Base-by-base conservation (phyloP, 2,329 filamentous ascomycete species). In the Tolypocladium amazonense region DNA sequence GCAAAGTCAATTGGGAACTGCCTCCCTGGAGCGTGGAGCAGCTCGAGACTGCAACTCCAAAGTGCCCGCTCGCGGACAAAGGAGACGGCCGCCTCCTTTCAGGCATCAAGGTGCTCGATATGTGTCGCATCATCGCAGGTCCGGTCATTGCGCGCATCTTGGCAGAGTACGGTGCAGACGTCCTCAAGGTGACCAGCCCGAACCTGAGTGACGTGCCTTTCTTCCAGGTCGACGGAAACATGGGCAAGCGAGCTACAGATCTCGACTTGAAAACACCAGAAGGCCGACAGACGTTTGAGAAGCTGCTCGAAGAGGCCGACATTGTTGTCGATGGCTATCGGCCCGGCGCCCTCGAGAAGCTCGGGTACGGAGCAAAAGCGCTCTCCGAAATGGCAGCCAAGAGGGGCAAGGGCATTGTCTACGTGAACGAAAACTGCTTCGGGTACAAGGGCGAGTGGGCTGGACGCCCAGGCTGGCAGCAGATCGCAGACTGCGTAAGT, bases 71-170 rank as follows among this genome's bases (percentile, higher is more conserved):
- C 57, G 60, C 68, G 14, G 50, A 59, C 4, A 63, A 27, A 1
- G 55, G 63, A 3, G 61, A 64, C 2, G 63, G 59, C 8, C 71
- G 72, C 14, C 72, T 75, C 65, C 65, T 84, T 75, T 61, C 78
- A 67, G 88, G 88, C 0, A 79, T 91, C 69, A 88, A 87, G 64
- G 88, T 92, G 7, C 79, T 92, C 6, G 89, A 92, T 68, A 75
- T 92, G 37, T 89, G 87, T 68, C 84, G 88, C 47, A 86, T 91
- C 66, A 90, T 92, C 63, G 88, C 88, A 4, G 88, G 88, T 0
- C 88, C 88, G n/a, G 83, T 86, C 5, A 85, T 91, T 64, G 84
- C 84, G 3, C 82, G 87, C 37, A 85, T 85, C 1, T 79, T 92
- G 0, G 87, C 86, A n/a, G 88, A 89, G 62, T 87, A 90, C 68